Conservation (phyloP, 305 asterid species). For the Coffea humblotiana region DNA sequence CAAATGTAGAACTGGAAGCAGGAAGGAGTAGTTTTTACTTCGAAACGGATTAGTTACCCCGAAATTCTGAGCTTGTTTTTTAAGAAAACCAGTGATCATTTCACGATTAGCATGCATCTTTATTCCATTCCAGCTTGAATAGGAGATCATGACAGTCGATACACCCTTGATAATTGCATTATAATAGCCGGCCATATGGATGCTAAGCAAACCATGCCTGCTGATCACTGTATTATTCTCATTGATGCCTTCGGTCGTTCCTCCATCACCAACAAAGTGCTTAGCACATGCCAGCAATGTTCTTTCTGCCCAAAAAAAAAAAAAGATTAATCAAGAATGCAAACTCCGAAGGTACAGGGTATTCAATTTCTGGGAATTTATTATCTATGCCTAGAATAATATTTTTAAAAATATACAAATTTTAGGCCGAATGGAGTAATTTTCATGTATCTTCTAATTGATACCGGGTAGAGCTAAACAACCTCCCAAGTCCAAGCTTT, state of each 20-base stretch:
- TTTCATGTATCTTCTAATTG: no score
- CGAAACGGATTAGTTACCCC: constrained; percentile 29
- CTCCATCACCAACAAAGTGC: constrained; percentile 77
- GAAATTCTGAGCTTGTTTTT: constrained; percentile 42
- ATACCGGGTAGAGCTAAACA: neutral
- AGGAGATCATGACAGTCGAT: constrained; percentile 67
- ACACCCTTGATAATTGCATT: constrained; percentile 64
- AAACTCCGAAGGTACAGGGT: no score
- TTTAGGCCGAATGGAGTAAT: no score
- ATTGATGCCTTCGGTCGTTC: constrained; percentile 66
- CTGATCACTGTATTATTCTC: constrained; percentile 57
- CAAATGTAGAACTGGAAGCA: neutral
- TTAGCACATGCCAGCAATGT: constrained; percentile 66
- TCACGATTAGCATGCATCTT: constrained; percentile 64
- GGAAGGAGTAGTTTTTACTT: neutral
- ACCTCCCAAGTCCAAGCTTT: neutral
- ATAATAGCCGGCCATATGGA: constrained; percentile 64
- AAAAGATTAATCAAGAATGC: no score
- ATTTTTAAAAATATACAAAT: no score
- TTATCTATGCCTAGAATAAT: no score
- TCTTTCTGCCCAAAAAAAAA: constrained; percentile 27
- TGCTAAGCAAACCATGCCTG: constrained; percentile 41
- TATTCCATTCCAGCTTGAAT: constrained; percentile 63
- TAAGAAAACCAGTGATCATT: constrained; percentile 62
- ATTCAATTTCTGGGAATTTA: no score